A percentile compares a stretch with the other conserved stretches of the same genome.
Conservation (phyloP, 805 yeast genomes). For the Sungouiella thailandica region DNA sequence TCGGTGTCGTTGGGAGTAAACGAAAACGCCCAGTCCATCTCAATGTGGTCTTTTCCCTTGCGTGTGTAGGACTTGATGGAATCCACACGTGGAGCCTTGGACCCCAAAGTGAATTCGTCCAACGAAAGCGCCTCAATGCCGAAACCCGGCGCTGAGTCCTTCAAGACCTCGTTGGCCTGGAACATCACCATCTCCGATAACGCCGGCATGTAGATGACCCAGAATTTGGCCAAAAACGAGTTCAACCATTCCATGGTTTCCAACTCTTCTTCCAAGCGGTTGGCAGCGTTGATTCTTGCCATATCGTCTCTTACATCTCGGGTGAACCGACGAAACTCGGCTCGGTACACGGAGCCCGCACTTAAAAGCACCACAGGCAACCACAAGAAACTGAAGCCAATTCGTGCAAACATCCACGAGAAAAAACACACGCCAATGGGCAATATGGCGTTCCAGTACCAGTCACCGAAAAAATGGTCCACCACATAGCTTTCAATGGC, state of each 20-base stretch:
- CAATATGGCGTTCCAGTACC: conserved; percentile 63
- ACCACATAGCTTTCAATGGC: conserved; percentile 53
- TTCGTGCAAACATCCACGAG: conserved; percentile 61
- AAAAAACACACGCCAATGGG: conserved; percentile 68
- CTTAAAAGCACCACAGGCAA: conserved; percentile 54
- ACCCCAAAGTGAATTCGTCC: conserved; percentile 75
- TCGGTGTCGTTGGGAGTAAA: conserved; percentile 80
- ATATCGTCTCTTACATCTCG: conserved; percentile 73
- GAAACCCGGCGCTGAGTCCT: conserved; percentile 74
- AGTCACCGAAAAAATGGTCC: conserved; percentile 68
- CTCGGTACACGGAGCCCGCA: conserved; percentile 62
- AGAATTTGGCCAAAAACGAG: conserved; percentile 69
- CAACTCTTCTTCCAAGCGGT: conserved; percentile 53
- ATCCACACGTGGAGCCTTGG: conserved; percentile 73
- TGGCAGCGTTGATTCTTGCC: conserved; percentile 58
- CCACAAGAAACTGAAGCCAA: conserved; percentile 62
- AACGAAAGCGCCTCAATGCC: conserved; percentile 72
- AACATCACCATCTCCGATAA: conserved; percentile 68
- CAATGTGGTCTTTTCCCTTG: conserved; percentile 60
- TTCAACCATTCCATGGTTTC: conserved; percentile 85
- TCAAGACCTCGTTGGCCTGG: conserved; percentile 61
- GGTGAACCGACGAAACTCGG: conserved; percentile 72
- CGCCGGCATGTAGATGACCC: conserved; percentile 89
- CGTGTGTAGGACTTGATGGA: conserved; percentile 70
- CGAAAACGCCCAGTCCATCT: conserved; percentile 81